Evolutionary conservation across 1,284 basidiomycete species (phyloP).

Genomic region (Schizophyllum amplum): DNA sequence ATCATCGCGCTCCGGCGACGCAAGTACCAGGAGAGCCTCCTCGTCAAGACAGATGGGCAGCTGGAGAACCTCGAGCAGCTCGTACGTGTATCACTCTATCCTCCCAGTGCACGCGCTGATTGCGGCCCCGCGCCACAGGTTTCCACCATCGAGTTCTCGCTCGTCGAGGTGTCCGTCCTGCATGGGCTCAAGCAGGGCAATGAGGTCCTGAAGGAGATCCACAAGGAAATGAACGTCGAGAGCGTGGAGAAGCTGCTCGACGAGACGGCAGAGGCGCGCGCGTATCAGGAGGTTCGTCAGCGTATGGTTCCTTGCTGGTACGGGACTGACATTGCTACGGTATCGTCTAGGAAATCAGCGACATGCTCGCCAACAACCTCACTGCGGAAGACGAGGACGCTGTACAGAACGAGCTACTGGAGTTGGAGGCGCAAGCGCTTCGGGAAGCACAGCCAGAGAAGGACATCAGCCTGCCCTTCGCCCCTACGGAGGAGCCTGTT

Average conservation of each 20-base stretch:
- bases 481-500: constrained; percentile 37
- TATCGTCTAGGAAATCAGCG: constrained; percentile 73
- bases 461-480: constrained; percentile 21
- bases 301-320: no score
- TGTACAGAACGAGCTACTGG: constrained; percentile 76
- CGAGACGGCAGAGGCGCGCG: constrained; percentile 87
- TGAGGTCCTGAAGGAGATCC: constrained; percentile 87
- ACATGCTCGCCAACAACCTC: constrained; percentile 77
- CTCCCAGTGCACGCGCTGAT: background rate
- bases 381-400: constrained; percentile 89
- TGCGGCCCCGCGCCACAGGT: constrained; percentile 44
- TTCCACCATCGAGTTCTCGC: constrained; percentile 92
- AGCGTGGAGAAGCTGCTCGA: constrained; percentile 90
- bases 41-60: constrained; percentile 86
- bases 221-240: constrained; percentile 88
- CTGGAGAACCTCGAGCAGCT: constrained; percentile 86
- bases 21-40: constrained; percentile 89
- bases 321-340: background rate
- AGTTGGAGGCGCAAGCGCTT: constrained; percentile 59
- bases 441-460: constrained; percentile 14
- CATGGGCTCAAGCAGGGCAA: constrained; percentile 93
- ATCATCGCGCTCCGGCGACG: constrained; percentile 79
- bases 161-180: constrained; percentile 88
- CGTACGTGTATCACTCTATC: constrained; percentile 38
- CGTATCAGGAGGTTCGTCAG: constrained; percentile 77